Conservation (phyloP, 257 asterid genomes). For the Jasminum sambac region DNA sequence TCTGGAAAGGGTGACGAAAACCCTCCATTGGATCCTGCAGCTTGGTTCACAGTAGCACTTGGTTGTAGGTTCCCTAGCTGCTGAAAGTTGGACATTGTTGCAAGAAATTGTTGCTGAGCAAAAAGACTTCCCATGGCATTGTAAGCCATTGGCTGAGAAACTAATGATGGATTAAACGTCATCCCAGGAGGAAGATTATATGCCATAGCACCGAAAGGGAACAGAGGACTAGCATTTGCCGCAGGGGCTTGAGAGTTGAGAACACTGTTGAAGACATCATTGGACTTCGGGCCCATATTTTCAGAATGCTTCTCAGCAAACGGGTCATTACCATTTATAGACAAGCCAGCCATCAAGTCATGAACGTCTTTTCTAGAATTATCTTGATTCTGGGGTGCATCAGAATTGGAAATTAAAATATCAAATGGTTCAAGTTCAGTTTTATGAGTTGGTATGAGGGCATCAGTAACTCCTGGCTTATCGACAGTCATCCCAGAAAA, state of each 20-base stretch:
- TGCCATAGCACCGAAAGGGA: constrained; percentile 63
- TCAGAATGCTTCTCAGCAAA: constrained; percentile 32
- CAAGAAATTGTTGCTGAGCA: constrained; percentile 86
- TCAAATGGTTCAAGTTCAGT: constrained; percentile 62
- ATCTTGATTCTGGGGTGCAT: constrained; percentile 37
- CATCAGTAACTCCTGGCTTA: constrained; percentile 41
- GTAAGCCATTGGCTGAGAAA: constrained; percentile 63
- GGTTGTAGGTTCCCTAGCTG: constrained; percentile 68
- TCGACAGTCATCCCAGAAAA: constrained; percentile 64
- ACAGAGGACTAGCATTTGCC: constrained; percentile 48
- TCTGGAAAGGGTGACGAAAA: constrained; percentile 70
- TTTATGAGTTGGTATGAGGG: constrained; percentile 33
- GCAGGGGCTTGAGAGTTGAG: constrained; percentile 59
- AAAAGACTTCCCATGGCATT: constrained; percentile 60
- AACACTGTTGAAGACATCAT: constrained; percentile 44
- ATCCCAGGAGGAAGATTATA: constrained; percentile 67
- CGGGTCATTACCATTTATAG: constrained; percentile 50
- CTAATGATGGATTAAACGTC: constrained; percentile 64
- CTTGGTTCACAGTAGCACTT: constrained; percentile 32
- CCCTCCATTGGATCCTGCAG: constrained; percentile 51
- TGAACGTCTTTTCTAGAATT: constrained; percentile 43
- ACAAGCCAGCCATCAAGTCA: constrained; percentile 60
- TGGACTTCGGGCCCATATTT: constrained; percentile 36
- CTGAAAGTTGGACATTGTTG: constrained; percentile 85
- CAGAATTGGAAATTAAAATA: constrained; percentile 54